Evolutionary conservation across 169 alveolate genomes (phyloP).

Genomic region (Plasmodium vinckei): DNA sequence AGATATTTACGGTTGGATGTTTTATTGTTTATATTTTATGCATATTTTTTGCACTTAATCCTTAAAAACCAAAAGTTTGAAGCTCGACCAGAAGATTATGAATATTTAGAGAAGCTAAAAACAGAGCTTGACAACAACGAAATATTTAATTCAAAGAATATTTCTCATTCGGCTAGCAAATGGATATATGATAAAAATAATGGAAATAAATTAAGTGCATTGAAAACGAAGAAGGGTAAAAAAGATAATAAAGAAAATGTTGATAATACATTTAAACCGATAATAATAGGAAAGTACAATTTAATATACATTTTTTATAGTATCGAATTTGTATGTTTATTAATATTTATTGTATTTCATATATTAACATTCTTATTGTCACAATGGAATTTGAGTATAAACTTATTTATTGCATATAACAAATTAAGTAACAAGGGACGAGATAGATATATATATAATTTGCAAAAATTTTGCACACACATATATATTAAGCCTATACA

Average conservation of each 20-base stretch:
- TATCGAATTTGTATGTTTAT: conserved; percentile 46
- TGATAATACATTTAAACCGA: conserved; percentile 40
- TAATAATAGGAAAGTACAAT: conserved; percentile 65
- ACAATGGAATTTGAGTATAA: conserved; percentile 47
- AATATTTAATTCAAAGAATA: not conserved
- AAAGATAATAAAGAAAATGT: not conserved
- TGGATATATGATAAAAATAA: not conserved
- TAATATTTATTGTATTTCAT: conserved; percentile 48
- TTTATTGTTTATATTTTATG: conserved; percentile 56
- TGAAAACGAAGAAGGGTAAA: not conserved
- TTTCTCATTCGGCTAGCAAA: not conserved
- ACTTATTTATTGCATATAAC: conserved; percentile 24
- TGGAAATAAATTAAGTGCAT: not conserved
- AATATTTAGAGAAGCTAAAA: conserved; percentile 29
- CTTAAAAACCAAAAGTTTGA: conserved; percentile 59
- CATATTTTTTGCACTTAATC: conserved; percentile 24
- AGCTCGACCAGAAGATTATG: conserved; percentile 65
- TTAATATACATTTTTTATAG: conserved; percentile 60
- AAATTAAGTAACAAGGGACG: not conserved
- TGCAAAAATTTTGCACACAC: conserved; percentile 46
- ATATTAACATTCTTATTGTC: conserved; percentile 34
- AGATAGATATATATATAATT: conserved; percentile 32
- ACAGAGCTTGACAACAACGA: not conserved
- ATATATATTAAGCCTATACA: conserved; percentile 53
- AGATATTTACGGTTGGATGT: conserved; percentile 52